Percentiles rank a stretch among this genome's conserved stretches.
phyloP scores from a whole-genome alignment of 1,284 basidiomycete species.

The Heterobasidion parviporum region DNA sequence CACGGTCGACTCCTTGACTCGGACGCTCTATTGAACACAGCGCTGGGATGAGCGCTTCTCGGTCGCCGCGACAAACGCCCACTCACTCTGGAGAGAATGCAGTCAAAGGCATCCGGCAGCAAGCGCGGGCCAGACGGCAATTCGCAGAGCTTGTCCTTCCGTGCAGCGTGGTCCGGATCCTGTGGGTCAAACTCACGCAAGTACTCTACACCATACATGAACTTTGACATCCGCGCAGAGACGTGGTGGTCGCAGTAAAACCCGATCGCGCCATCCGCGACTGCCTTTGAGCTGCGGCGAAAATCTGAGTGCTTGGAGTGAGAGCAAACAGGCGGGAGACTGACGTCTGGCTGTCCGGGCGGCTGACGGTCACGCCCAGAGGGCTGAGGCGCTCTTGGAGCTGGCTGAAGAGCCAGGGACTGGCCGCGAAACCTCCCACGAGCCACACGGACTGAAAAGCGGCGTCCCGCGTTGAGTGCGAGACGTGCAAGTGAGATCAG shows the following conservation, averaged over 20 bases:
- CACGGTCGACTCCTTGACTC: conserved; percentile 71
- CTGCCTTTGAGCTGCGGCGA: conserved; percentile 58
- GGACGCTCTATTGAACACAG: conserved; percentile 38
- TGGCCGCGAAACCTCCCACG: conserved; percentile 74
- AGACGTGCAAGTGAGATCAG: not conserved
- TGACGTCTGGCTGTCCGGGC: conserved; percentile 72
- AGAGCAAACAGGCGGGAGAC: conserved; percentile 9
- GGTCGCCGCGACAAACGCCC: not conserved
- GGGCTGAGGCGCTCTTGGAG: conserved; percentile 55
- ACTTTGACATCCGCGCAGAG: conserved; percentile 66
- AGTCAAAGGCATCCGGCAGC: conserved; percentile 72
- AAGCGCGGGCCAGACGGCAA: conserved; percentile 67
- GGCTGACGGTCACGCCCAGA: conserved; percentile 50
- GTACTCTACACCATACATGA: conserved; percentile 76
- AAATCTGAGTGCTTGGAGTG: not conserved
- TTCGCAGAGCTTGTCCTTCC: conserved; percentile 60
- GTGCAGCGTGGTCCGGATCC: conserved; percentile 56
- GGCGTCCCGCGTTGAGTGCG: not conserved
- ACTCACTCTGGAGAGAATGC: conserved; percentile 60
- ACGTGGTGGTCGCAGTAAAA: conserved; percentile 80
- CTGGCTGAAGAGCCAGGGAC: conserved; percentile 69
- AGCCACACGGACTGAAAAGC: conserved; percentile 56
- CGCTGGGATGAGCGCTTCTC: not conserved
- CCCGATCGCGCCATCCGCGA: conserved; percentile 72
- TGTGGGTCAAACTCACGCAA: conserved; percentile 55